Conservation (phyloP, 176 grass and related monocot genomes). For the Bonia amplexicaulis region DNA sequence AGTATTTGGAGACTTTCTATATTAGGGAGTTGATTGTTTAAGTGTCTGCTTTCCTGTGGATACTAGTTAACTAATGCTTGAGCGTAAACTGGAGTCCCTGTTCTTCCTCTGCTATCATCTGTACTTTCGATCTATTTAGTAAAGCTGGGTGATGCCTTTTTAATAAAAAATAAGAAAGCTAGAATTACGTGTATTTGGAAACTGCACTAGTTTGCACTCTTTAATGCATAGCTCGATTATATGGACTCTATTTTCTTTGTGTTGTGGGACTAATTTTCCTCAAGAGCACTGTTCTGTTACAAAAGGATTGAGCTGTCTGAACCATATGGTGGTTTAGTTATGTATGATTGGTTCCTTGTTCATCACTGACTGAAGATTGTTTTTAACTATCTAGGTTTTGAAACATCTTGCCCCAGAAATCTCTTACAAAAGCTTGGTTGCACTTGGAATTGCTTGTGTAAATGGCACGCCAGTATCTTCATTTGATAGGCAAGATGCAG, state of each 20-base stretch:
- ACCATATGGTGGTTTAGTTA: not conserved
- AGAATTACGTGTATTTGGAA: not conserved
- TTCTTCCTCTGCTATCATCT: not conserved
- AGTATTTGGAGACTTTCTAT: not conserved
- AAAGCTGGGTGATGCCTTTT: not conserved
- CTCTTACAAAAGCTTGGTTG: conserved; percentile 57
- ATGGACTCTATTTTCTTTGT: not conserved
- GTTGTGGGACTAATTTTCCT: not conserved
- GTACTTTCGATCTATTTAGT: not conserved
- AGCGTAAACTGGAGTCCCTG: not conserved
- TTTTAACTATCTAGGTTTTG: conserved; percentile 51
- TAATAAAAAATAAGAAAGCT: not conserved
- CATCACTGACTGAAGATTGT: not conserved
- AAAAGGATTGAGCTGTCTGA: not conserved
- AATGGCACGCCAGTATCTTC: conserved; percentile 61
- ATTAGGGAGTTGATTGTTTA: not conserved
- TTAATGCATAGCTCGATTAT: not conserved
- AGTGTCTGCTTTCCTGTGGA: not conserved
- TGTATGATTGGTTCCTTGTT: not conserved
- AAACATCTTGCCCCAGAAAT: conserved; percentile 57
- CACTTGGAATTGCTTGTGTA: conserved; percentile 66
- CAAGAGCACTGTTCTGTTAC: not conserved
- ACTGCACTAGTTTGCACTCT: not conserved
- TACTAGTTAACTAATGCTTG: not conserved
- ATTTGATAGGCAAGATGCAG: conserved; percentile 62